A percentile compares a stretch with the other conserved stretches of the same genome.
Conservation (phyloP, 2,329 filamentous ascomycete species). For the Fusarium agapanthi region DNA sequence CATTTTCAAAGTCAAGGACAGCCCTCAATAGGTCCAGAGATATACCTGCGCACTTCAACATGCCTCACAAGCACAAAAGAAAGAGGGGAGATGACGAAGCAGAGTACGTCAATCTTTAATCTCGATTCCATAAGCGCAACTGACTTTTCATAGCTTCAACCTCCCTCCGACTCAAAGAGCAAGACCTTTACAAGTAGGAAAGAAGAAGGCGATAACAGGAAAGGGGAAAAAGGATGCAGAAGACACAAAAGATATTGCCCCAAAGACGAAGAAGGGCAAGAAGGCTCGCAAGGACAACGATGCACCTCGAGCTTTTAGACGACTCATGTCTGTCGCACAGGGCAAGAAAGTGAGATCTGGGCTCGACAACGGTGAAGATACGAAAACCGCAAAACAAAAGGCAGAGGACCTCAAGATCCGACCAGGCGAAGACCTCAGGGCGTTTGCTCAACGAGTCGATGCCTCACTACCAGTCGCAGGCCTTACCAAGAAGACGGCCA, state of each 20-base stretch:
- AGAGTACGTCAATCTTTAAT: slow-evolving; percentile 25
- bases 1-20: too few relatives aligned
- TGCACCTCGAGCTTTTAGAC: slow-evolving; percentile 86
- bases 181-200: slow-evolving; percentile 58
- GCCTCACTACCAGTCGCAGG: slow-evolving; percentile 80
- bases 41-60: slow-evolving; percentile 45
- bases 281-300: slow-evolving; percentile 71
- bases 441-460: slow-evolving; percentile 85
- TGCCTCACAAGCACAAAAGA: slow-evolving; percentile 90
- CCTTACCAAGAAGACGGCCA: slow-evolving; percentile 67
- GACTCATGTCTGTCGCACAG: slow-evolving; percentile 79
- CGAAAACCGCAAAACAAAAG: slow-evolving; percentile 37
- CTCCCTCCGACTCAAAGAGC: slow-evolving; percentile 60
- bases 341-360: slow-evolving; percentile 69
- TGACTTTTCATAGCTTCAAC: slow-evolving; percentile 54
- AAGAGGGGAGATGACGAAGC: slow-evolving; percentile 59
- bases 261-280: slow-evolving; percentile 52
- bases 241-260: slow-evolving; percentile 21
- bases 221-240: neutral
- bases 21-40: rapidly evolving
- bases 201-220: slow-evolving; percentile 44
- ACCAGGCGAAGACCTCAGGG: slow-evolving; percentile 83
- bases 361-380: slow-evolving; percentile 72
- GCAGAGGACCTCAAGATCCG: slow-evolving; percentile 70
- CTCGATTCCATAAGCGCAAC: neutral